Conservation (phyloP, 164 flowering plant species). For the Berberis vulgaris region DNA sequence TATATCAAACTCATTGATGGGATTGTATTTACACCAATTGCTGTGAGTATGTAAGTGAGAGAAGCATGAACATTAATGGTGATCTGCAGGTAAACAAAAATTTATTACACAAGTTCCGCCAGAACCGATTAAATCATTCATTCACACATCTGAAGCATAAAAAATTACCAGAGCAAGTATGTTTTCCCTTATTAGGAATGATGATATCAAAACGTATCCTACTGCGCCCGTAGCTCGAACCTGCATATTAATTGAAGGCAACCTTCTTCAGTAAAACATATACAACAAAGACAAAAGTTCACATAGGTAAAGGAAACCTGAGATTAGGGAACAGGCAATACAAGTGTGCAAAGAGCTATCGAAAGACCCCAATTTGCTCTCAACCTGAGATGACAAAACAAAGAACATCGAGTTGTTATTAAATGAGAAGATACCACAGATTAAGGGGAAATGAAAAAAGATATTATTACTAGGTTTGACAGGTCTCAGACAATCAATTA, state of each 20-base stretch:
- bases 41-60: slow-evolving; percentile 53
- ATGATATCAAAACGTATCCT: slow-evolving; percentile 68
- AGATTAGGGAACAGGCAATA: slow-evolving; percentile 21
- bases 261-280: slow-evolving; percentile 4
- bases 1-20: slow-evolving; percentile 78
- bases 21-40: slow-evolving; percentile 48
- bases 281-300: neutral
- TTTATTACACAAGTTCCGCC: neutral
- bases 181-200: slow-evolving; percentile 90
- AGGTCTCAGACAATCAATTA: neutral
- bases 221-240: slow-evolving; percentile 73
- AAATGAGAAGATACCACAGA: neutral
- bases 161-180: slow-evolving; percentile 71
- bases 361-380: slow-evolving; percentile 68
- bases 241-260: slow-evolving; percentile 29
- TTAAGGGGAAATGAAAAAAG: neutral
- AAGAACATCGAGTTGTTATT: neutral
- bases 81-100: slow-evolving; percentile 49
- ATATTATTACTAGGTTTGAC: neutral
- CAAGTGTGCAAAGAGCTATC: slow-evolving; percentile 60
- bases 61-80: slow-evolving; percentile 82
- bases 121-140: neutral
- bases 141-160: neutral
- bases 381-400: slow-evolving; percentile 39
- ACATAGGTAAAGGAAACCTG: slow-evolving; percentile 3